Conservation (phyloP, 495 filamentous ascomycete genomes). For the Articulospora tetracladia region DNA sequence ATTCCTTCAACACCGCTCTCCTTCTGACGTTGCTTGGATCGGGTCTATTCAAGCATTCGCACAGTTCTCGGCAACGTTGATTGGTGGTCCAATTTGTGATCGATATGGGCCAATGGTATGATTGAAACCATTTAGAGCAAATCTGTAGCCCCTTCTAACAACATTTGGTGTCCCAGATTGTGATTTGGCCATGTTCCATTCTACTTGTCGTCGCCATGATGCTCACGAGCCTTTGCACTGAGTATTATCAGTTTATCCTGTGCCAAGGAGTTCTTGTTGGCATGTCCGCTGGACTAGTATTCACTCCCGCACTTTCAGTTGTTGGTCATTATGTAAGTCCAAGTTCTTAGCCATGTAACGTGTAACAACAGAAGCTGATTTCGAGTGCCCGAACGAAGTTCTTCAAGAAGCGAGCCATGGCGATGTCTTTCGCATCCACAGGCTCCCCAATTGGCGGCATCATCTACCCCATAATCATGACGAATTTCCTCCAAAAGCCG, state of each 20-base stretch:
- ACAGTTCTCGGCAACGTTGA: neutral
- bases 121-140: neutral
- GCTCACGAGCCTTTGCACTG: conserved; percentile 57
- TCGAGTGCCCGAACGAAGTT: too few relatives aligned
- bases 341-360: too few relatives aligned
- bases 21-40: conserved; percentile 1
- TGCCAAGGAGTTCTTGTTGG: conserved; percentile 72
- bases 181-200: neutral
- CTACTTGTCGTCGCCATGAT: neutral
- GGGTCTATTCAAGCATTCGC: conserved; percentile 1
- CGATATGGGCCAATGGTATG: neutral
- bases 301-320: conserved; percentile 61
- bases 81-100: neutral
- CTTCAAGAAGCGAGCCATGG: conserved; percentile 55
- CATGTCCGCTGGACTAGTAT: conserved; percentile 65
- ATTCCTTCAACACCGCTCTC: neutral
- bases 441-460: conserved; percentile 73
- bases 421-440: conserved; percentile 60
- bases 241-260: conserved; percentile 74
- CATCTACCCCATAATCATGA: conserved; percentile 64
- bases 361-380: too few relatives aligned
- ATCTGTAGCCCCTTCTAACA: neutral
- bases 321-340: conserved; percentile 73
- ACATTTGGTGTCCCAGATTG: neutral
- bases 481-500: conserved; percentile 44